Evolutionary conservation across 2,329 filamentous ascomycete genomes (phyloP), one percentile per base, ranked within the genome.

Genomic region (Scedosporium apiospermum): DNA sequence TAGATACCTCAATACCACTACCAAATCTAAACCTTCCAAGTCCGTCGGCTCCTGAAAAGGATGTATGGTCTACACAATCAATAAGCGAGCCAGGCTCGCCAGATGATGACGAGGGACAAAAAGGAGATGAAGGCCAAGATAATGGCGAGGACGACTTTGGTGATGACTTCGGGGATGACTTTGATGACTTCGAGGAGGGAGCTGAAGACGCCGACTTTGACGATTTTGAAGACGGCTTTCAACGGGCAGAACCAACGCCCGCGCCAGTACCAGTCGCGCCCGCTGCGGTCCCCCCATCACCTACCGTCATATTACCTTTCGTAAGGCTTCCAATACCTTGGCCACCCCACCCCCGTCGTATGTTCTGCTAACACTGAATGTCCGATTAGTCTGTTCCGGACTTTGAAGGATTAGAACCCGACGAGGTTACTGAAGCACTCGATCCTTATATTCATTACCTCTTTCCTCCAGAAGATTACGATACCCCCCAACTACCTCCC

Each of bases 211-310:
- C 77, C 27, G 82, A 82, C 68, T 87, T 88, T 75, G 84, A 85
- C 69, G 88, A 90, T 69, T 91, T 91, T 74, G 87, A 89, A 70
- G 88, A 88, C 67, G 86, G 80, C 44, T 91, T 91, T 71, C 82
- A 90, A 69, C 78, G 84, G 71, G 72, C 82, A 63, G 78, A 78
- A 62, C 70, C 74, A 30, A 67, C 73, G 49, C 63, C 71, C 34
- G 65, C 71, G 18, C 65, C 71, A 42, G 65, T 69, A 21, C 66
- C 68, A 27, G 61, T 68, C 5, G 68, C 69, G 57, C 67, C 71
- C 30, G 69, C 70, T 55, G 65, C 71, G 51, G 66, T 70, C 30
- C 66, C 73, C 66, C 70, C 74, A 38, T 38, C 34, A 63, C 70
- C 74, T 64, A 64, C 74, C 66, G 69, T 74, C 23, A 71, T 72